These are phyloP conservation scores for Saturnispora serradocipensis DNA, from an alignment of 805 yeast genomes.

Conservation along the genomic window DNA sequence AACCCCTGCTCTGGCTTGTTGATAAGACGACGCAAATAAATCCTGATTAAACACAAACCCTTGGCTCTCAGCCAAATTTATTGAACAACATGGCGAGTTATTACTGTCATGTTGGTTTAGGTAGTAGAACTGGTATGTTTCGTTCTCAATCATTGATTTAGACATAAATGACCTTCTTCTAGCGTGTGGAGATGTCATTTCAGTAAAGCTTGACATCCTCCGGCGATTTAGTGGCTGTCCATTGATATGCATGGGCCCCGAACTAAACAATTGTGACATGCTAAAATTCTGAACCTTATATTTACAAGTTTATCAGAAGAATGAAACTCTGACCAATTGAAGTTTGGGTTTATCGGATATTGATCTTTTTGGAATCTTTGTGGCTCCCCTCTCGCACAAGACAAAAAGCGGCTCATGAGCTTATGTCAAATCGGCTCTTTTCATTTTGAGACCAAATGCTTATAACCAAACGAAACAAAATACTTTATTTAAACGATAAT, in stretches of 20 bases:
- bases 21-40: conserved; percentile 61
- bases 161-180: conserved; percentile 51
- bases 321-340: background rate
- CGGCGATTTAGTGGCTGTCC: conserved; percentile 6
- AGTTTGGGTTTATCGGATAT: background rate
- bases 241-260: background rate
- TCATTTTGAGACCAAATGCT: background rate
- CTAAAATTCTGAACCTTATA: background rate
- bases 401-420: background rate
- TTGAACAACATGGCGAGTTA: conserved; percentile 28
- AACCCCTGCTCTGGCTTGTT: conserved; percentile 40
- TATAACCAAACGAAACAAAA: conserved; percentile 3
- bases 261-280: background rate
- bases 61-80: conserved; percentile 52
- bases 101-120: conserved; percentile 17
- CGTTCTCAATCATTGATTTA: conserved; percentile 46
- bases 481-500: background rate
- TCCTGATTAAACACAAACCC: conserved; percentile 76
- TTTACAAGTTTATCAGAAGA: background rate
- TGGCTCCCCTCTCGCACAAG: background rate
- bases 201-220: conserved; percentile 25
- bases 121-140: conserved; percentile 47
- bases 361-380: background rate
- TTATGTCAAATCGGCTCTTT: background rate
- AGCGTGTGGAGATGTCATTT: conserved; percentile 43